Base-by-base conservation (phyloP, 805 yeast species). In the Pichia rugopelliculosa region DNA sequence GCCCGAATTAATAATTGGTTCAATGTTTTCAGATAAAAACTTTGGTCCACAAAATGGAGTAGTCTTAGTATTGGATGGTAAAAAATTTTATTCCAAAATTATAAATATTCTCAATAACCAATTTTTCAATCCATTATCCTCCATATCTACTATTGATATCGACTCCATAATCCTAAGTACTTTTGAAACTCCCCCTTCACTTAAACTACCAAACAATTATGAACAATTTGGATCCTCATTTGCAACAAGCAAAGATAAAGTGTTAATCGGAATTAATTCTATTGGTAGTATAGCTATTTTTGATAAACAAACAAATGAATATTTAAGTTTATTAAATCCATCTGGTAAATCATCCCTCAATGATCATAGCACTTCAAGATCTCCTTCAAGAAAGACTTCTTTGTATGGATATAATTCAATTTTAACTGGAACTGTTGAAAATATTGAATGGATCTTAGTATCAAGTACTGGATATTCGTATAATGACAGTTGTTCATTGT, bases 1-100 rank as follows among this genome's bases (percentile, higher is more conserved):
- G 6, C 65, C 65, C 0, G 77, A 73, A 39, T 49, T 80, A 12
- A 48, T 76, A 2, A 56, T 80, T 3, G 71, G 76, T 0, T 72
- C 80, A 0, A 72, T 75, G 3, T 64, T 59, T 41, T 60, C 65
- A 25, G 81, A 58, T 46, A 73, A 44, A 18, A 20, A 9, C 18
- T 15, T 15, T 4, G 13, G 33, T 8, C 30, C 40, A 12, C 59
- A 57, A 45, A 2, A 41, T 8, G 64, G 64, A 1, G 12, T 24
- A 8, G 43, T 56, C 2, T 24, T 43, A 6, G 42, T 53, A 3
- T 26, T 59, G 11, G 51, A 52, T 45, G 62, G 61, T 4, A 21
- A 43, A 8, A n/a, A 11, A 21, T 41, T 59, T 23, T 42, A 41
- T 8, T 8, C 46, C 10, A 25, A n/a, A 33, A 25, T 47, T 23